Percentiles rank a stretch among this genome's conserved stretches.
These are phyloP conservation scores for Vaccinium myrtillus DNA, from an alignment of 148 eudicot species.

Conservation along the genomic window DNA sequence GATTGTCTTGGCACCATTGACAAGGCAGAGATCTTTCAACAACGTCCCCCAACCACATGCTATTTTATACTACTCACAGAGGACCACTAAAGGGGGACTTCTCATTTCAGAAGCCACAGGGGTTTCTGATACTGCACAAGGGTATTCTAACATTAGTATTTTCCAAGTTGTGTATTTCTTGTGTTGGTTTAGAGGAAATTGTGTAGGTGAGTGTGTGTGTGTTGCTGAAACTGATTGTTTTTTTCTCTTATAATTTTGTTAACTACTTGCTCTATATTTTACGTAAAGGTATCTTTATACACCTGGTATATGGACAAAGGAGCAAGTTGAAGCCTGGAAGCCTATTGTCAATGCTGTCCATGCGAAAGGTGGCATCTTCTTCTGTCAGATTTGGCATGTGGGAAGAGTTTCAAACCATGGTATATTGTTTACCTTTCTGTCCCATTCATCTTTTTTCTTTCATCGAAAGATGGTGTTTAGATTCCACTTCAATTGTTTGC, in stretches of 20 bases:
- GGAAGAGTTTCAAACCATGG: conserved; percentile 29
- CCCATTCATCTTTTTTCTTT: background rate
- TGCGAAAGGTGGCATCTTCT: conserved; percentile 34
- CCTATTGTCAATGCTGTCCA: conserved; percentile 50
- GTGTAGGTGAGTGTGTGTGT: background rate
- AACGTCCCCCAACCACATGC: conserved; percentile 50
- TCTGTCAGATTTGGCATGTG: conserved; percentile 9
- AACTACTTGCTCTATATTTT: background rate
- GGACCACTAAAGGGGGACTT: conserved; percentile 27
- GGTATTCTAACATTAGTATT: background rate
- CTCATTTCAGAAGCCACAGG: conserved; percentile 39
- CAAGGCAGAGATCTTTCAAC: conserved; percentile 44
- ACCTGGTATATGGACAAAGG: conserved; percentile 40
- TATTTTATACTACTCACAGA: conserved; percentile 40
- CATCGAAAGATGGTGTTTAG: background rate
- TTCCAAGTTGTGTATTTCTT: background rate
- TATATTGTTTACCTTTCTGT: background rate
- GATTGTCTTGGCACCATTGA: conserved; percentile 31
- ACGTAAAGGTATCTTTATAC: conserved; percentile 30
- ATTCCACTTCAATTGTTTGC: background rate
- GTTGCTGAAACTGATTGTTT: background rate
- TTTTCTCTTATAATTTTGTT: background rate
- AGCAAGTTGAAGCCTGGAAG: conserved; percentile 43
- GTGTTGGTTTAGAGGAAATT: background rate
- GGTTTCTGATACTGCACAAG: conserved; percentile 41